These are phyloP conservation scores for Saprolegnia diclina DNA, from an alignment of 352 stramenopile species.

Conservation along the genomic window DNA sequence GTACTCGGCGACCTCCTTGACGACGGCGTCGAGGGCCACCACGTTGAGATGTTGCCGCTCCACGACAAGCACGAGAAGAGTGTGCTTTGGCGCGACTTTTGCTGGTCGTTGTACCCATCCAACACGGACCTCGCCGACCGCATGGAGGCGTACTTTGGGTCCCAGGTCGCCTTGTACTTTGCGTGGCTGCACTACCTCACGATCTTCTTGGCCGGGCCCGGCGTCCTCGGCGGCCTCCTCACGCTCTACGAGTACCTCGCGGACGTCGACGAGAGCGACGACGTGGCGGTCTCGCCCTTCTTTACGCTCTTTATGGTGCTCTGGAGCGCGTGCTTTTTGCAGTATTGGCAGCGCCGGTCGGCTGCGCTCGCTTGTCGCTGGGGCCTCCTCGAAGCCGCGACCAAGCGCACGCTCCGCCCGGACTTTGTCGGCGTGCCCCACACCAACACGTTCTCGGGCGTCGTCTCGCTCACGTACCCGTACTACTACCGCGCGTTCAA, in stretches of 20 bases:
- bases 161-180: constrained; percentile 49
- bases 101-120: constrained; percentile 20
- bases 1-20: neutral
- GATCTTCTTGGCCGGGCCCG: constrained; percentile 35
- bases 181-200: constrained; percentile 56
- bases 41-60: neutral
- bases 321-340: constrained; percentile 43
- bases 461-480: constrained; percentile 42
- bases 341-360: constrained; percentile 47
- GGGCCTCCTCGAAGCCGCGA: constrained; percentile 32
- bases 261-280: constrained; percentile 36
- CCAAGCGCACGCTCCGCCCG: constrained; percentile 26
- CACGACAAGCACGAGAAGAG: constrained; percentile 17
- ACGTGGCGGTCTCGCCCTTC: constrained; percentile 50
- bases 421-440: constrained; percentile 42
- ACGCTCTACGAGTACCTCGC: constrained; percentile 33
- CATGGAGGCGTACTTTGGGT: constrained; percentile 24
- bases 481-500: constrained; percentile 36
- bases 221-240: constrained; percentile 32
- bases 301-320: constrained; percentile 49
- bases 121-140: constrained; percentile 12
- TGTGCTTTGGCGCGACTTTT: constrained; percentile 15
- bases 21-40: neutral
- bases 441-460: constrained; percentile 41
- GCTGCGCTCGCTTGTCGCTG: constrained; percentile 37